These are phyloP conservation scores for Coemansia sp. DNA, from an alignment of 192 early-diverging fungal genomes.

Conservation along the genomic window DNA sequence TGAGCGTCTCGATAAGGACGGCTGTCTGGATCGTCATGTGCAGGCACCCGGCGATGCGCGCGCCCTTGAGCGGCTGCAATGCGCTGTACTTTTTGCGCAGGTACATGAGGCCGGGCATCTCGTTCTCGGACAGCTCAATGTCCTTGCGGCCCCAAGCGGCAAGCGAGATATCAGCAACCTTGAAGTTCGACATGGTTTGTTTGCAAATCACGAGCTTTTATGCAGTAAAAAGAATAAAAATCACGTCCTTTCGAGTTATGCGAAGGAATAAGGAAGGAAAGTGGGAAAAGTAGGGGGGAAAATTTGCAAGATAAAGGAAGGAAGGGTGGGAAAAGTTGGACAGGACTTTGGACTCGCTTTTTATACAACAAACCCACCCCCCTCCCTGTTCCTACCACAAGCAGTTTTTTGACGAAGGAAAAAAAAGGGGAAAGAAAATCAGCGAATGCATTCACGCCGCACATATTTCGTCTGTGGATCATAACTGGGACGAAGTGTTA, in stretches of 20 bases:
- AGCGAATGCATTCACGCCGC: neutral
- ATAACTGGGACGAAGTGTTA: neutral
- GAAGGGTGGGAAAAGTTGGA: constrained; percentile 4
- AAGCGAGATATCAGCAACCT: constrained; percentile 88
- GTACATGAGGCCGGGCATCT: constrained; percentile 98
- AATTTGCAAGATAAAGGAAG: constrained; percentile 3
- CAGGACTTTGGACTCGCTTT: neutral
- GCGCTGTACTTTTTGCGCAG: constrained; percentile 92
- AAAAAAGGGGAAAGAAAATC: neutral
- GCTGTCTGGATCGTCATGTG: constrained; percentile 99
- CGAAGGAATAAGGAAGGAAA: constrained; percentile 11
- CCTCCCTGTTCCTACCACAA: neutral
- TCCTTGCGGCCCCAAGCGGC: constrained; percentile 98
- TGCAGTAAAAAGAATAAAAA: constrained; percentile 3
- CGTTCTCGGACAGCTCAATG: constrained; percentile 92
- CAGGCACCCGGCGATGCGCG: constrained; percentile 96
- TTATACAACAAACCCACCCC: neutral
- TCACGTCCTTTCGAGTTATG: neutral
- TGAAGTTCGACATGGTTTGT: constrained; percentile 45
- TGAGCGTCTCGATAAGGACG: constrained; percentile 97
- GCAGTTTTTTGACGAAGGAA: neutral
- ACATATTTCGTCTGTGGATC: neutral
- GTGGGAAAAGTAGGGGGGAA: constrained; percentile 11
- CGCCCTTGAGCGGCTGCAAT: constrained; percentile 86
- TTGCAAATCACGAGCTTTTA: neutral